Evolutionary conservation across 805 yeast species (phyloP).

Genomic region (Wickerhamomyces chaumierensis): DNA sequence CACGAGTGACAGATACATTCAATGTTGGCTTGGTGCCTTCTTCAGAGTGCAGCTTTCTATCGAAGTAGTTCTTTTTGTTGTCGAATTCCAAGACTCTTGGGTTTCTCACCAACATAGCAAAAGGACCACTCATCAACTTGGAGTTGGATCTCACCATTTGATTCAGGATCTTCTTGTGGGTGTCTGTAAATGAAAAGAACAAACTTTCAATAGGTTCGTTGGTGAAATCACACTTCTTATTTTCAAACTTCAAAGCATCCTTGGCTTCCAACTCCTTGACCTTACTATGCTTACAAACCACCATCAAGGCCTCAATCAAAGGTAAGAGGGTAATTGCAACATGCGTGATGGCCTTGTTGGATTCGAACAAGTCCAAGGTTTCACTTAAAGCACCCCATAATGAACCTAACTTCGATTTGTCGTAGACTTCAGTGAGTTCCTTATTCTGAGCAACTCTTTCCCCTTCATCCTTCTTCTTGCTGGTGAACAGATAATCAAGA

Average conservation of each 20-base stretch:
- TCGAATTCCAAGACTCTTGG: slow-evolving; percentile 90
- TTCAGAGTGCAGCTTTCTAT: slow-evolving; percentile 52
- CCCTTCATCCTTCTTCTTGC: slow-evolving; percentile 11
- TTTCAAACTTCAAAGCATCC: slow-evolving; percentile 50
- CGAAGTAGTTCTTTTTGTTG: slow-evolving; percentile 80
- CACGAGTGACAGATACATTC: slow-evolving; percentile 65
- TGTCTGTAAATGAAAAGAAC: slow-evolving; percentile 80
- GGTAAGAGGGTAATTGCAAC: slow-evolving; percentile 79
- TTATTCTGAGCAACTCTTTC: slow-evolving; percentile 18
- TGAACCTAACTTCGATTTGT: slow-evolving; percentile 57
- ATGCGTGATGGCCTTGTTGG: slow-evolving; percentile 40
- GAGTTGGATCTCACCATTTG: slow-evolving; percentile 89
- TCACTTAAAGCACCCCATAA: slow-evolving; percentile 81
- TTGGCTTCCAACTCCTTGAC: slow-evolving; percentile 45
- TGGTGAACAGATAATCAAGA: slow-evolving; percentile 62
- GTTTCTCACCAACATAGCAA: slow-evolving; percentile 76
- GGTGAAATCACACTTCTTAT: slow-evolving; percentile 51
- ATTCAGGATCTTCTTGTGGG: slow-evolving; percentile 78
- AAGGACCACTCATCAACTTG: slow-evolving; percentile 91
- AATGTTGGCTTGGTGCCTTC: slow-evolving; percentile 33
- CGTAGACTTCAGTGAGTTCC: slow-evolving; percentile 50
- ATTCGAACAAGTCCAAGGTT: slow-evolving; percentile 53
- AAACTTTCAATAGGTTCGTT: slow-evolving; percentile 67
- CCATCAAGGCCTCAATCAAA: slow-evolving; percentile 85
- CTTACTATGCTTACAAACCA: slow-evolving; percentile 82